These are phyloP conservation scores for Blastocrithidia nonstop DNA, from an alignment of 208 protist species.

Conservation along the genomic window DNA sequence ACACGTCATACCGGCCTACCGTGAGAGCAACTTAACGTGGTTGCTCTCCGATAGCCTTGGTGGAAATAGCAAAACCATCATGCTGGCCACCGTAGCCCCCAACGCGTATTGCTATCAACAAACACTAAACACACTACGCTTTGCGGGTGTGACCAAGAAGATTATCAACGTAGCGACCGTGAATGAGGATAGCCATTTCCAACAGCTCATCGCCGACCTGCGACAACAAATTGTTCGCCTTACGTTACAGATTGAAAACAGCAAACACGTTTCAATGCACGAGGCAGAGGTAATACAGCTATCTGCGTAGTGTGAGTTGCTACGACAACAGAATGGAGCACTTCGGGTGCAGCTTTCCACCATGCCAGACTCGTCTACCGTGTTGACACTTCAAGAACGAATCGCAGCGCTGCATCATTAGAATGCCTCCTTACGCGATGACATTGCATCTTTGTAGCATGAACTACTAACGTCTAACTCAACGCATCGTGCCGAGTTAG, in stretches of 20 bases:
- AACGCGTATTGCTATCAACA: conserved; percentile 71
- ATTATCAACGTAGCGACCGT: conserved; percentile 73
- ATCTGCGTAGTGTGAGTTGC: conserved; percentile 23
- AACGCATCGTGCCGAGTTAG: conserved; percentile 46
- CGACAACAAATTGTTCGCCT: conserved; percentile 66
- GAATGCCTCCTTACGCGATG: conserved; percentile 22
- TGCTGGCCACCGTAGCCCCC: conserved; percentile 76
- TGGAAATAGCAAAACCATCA: conserved; percentile 81
- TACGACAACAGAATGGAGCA: conserved; percentile 18
- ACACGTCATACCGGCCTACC: conserved; percentile 61
- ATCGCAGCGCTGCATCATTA: conserved; percentile 23
- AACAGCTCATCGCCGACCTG: conserved; percentile 51
- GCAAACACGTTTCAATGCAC: conserved; percentile 41
- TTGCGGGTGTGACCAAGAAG: conserved; percentile 70
- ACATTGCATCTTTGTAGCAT: conserved; percentile 31
- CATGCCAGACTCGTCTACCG: conserved; percentile 18
- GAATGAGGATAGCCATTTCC: conserved; percentile 71
- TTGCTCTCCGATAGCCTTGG: conserved; percentile 73
- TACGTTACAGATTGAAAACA: conserved; percentile 60
- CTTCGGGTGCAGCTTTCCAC: conserved; percentile 16
- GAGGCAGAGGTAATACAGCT: conserved; percentile 27
- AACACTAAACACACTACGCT: conserved; percentile 77
- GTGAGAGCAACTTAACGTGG: conserved; percentile 80
- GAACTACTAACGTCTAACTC: conserved; percentile 26
- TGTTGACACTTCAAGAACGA: conserved; percentile 22